Evolutionary conservation across 257 asterid genomes (phyloP).

Genomic region (Penstemon davidsonii): DNA sequence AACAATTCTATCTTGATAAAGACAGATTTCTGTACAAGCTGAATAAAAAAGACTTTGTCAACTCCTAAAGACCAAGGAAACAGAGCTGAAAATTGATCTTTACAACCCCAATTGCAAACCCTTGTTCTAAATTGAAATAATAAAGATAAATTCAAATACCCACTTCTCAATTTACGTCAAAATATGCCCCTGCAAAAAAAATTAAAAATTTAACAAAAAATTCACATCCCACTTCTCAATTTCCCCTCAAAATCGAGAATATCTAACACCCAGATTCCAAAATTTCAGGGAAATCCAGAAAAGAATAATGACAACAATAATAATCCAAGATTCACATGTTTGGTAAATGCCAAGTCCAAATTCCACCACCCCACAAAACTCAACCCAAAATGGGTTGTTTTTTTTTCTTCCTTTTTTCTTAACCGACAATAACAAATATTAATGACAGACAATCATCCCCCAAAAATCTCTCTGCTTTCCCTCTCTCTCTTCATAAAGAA

Average conservation of each 20-base stretch:
- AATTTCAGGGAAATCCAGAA: slow-evolving; percentile 35
- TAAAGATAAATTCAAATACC: slow-evolving; percentile 18
- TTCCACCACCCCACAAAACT: slow-evolving; percentile 26
- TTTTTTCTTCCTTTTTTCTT: background rate
- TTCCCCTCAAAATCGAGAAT: slow-evolving; percentile 44
- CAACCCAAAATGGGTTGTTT: slow-evolving; percentile 1
- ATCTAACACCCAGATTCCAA: slow-evolving; percentile 31
- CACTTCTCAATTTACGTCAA: slow-evolving; percentile 26
- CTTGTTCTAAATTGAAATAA: slow-evolving; percentile 20
- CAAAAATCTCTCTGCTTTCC: slow-evolving; percentile 25
- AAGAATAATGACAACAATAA: slow-evolving; percentile 26
- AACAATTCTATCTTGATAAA: slow-evolving; percentile 39
- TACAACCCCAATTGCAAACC: slow-evolving; percentile 14
- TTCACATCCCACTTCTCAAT: slow-evolving; percentile 33
- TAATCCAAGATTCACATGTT: slow-evolving; percentile 28
- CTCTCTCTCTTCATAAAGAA: slow-evolving; percentile 16
- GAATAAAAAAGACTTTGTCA: slow-evolving; percentile 33
- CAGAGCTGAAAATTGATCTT: slow-evolving; percentile 31
- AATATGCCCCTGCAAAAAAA: slow-evolving; percentile 21
- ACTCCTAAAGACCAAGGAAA: slow-evolving; percentile 31
- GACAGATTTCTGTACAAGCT: slow-evolving; percentile 50
- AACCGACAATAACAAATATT: slow-evolving; percentile 21
- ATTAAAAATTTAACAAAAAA: slow-evolving; percentile 17
- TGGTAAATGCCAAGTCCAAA: slow-evolving; percentile 29
- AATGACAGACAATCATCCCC: slow-evolving; percentile 47